Evolutionary conservation across 176 grass and related monocot species (phyloP).

Genomic region (Aegilops umbellulata): DNA sequence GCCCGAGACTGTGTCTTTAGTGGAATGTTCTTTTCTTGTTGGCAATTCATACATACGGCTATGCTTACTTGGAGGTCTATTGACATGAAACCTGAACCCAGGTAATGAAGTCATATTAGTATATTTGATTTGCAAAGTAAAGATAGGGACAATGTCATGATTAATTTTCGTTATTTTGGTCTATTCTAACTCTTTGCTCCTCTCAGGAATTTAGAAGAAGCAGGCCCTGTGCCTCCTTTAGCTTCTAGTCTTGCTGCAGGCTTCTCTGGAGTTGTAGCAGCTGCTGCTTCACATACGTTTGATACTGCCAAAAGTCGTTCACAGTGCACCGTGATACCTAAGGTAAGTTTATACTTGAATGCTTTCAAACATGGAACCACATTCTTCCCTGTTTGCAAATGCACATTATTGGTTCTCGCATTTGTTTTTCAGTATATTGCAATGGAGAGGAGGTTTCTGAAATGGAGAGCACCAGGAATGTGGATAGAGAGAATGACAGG

Average conservation of each 20-base stretch:
- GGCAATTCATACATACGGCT: conserved; percentile 78
- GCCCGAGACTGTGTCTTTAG: conserved; percentile 82
- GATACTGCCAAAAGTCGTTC: conserved; percentile 94
- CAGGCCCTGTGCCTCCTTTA: conserved; percentile 60
- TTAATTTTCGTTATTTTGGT: conserved; percentile 8
- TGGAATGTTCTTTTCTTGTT: conserved; percentile 89
- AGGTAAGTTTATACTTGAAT: conserved; percentile 45
- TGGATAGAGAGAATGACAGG: conserved; percentile 89
- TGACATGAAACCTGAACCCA: conserved; percentile 74
- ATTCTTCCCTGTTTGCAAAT: conserved; percentile 8
- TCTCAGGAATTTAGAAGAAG: conserved; percentile 73
- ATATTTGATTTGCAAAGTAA: conserved; percentile 22
- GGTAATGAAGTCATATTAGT: conserved; percentile 35
- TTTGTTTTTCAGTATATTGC: conserved; percentile 54
- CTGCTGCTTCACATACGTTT: conserved; percentile 84
- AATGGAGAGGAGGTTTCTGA: conserved; percentile 88
- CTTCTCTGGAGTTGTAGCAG: conserved; percentile 69
- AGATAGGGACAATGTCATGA: background rate
- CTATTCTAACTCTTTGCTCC: conserved; percentile 7
- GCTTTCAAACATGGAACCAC: background rate
- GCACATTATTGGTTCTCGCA: conserved; percentile 5
- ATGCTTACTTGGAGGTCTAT: conserved; percentile 85
- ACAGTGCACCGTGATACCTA: conserved; percentile 75
- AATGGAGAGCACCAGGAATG: conserved; percentile 65
- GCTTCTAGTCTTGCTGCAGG: conserved; percentile 80